Evolutionary conservation across 2,329 filamentous ascomycete species (phyloP).

Genomic region (Cercospora brassicicola): DNA sequence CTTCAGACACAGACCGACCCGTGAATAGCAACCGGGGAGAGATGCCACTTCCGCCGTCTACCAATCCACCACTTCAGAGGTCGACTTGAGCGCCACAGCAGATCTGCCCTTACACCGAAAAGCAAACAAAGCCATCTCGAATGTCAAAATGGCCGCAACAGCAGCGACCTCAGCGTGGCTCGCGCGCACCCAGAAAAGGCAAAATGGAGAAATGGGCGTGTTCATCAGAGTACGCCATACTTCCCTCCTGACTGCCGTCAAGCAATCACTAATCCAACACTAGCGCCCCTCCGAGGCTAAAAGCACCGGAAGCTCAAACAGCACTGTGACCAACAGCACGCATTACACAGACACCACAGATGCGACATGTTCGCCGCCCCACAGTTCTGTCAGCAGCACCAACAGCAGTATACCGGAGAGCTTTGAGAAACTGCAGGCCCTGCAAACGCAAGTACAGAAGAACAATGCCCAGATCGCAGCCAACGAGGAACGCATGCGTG

Average conservation of each 20-base stretch:
- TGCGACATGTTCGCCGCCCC: slow-evolving; percentile 15
- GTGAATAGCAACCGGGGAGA: background rate
- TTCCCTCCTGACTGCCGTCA: background rate
- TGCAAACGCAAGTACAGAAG: slow-evolving; percentile 23
- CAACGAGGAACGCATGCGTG: slow-evolving; percentile 24
- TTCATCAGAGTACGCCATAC: slow-evolving; percentile 15
- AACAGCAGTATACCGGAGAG: slow-evolving; percentile 16
- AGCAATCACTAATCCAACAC: background rate
- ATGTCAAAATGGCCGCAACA: slow-evolving; percentile 19
- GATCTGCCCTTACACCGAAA: background rate
- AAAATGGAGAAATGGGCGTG: slow-evolving; percentile 22
- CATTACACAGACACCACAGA: slow-evolving; percentile 15
- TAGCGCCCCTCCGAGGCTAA: slow-evolving; percentile 21
- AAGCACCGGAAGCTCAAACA: slow-evolving; percentile 15
- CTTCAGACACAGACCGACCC: background rate
- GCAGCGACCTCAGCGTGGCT: slow-evolving; percentile 17
- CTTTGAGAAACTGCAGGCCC: slow-evolving; percentile 21
- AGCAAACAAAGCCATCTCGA: background rate
- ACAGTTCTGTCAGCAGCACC: slow-evolving; percentile 21
- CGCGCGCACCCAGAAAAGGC: slow-evolving; percentile 20
- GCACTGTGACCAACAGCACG: slow-evolving; percentile 13
- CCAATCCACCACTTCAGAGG: background rate
- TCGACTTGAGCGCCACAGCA: slow-evolving; percentile 6
- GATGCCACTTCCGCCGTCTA: background rate
- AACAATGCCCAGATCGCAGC: slow-evolving; percentile 26